Conservation (phyloP, 306 rosid species). For the Prunus mira region DNA sequence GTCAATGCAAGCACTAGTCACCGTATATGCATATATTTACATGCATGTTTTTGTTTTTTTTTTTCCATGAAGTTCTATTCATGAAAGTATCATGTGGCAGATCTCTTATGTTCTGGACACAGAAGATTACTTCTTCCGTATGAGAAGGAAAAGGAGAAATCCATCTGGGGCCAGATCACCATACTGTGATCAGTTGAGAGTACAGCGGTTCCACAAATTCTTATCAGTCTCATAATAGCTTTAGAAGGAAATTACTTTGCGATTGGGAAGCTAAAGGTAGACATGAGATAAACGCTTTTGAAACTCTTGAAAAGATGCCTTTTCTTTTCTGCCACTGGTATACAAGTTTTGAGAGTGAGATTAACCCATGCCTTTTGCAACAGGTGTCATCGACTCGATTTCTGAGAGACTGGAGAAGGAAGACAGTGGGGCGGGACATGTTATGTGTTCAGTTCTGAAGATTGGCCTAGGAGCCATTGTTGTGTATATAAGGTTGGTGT, state of each 20-base stretch:
- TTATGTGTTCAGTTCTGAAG: constrained; percentile 29
- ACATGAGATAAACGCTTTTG: neutral
- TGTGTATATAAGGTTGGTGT: constrained; percentile 61
- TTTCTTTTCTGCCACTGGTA: neutral
- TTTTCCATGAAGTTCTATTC: constrained; percentile 10
- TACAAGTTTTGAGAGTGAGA: neutral
- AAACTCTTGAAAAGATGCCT: neutral
- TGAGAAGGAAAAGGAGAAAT: constrained; percentile 41
- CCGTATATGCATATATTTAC: neutral
- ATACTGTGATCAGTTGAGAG: constrained; percentile 37
- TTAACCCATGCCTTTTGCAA: neutral
- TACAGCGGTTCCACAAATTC: constrained; percentile 65
- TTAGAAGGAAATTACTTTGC: constrained; percentile 4
- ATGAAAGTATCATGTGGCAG: constrained; percentile 48
- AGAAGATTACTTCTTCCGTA: constrained; percentile 82
- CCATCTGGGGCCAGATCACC: constrained; percentile 26
- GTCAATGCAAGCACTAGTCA: too few relatives aligned
- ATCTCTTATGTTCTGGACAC: constrained; percentile 89
- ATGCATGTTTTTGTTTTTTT: neutral
- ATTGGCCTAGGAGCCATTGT: constrained; percentile 33
- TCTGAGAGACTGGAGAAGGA: constrained; percentile 28
- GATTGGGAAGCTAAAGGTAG: constrained; percentile 19
- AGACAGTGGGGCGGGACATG: constrained; percentile 22
- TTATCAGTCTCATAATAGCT: constrained; percentile 27
- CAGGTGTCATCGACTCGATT: constrained; percentile 26